A percentile compares a stretch with the other conserved stretches of the same genome.
phyloP scores from a whole-genome alignment of 2,329 filamentous ascomycete genomes.

The Talaromyces piceae region DNA sequence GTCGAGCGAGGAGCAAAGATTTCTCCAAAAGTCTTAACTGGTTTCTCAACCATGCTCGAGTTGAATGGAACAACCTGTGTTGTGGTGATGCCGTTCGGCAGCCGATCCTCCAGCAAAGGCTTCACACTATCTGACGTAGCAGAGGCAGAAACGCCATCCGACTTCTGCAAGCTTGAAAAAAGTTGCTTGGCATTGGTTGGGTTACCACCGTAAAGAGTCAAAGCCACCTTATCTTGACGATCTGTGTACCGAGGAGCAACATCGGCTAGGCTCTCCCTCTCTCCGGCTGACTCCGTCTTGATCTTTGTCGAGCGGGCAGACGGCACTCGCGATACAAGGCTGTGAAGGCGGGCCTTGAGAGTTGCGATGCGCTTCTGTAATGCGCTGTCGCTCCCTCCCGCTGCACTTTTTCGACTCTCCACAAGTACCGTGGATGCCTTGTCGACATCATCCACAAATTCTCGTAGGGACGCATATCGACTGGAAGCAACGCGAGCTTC shows the following conservation, averaged over 20 bases:
- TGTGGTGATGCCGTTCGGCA: slow-evolving; percentile 68
- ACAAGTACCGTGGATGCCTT: slow-evolving; percentile 30
- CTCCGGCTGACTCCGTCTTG: slow-evolving; percentile 29
- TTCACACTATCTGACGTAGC: slow-evolving; percentile 24
- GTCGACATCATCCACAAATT: slow-evolving; percentile 37
- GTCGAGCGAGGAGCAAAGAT: slow-evolving; percentile 36
- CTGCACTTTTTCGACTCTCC: slow-evolving; percentile 25
- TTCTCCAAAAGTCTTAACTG: slow-evolving; percentile 37
- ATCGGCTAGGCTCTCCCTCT: slow-evolving; percentile 19
- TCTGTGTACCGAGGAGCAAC: slow-evolving; percentile 20
- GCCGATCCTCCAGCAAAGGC: slow-evolving; percentile 52
- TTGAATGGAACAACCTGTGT: slow-evolving; percentile 56
- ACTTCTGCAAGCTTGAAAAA: slow-evolving; percentile 73
- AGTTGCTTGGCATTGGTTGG: slow-evolving; percentile 68
- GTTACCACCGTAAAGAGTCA: slow-evolving; percentile 66
- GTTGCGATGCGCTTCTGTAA: slow-evolving; percentile 41
- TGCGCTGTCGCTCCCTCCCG: slow-evolving; percentile 21
- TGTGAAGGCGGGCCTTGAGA: slow-evolving; percentile 58
- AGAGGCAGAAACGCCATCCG: slow-evolving; percentile 24
- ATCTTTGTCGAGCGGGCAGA: slow-evolving; percentile 36
- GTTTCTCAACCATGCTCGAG: slow-evolving; percentile 20
- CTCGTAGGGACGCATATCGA: slow-evolving; percentile 34
- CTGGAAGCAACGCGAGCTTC: slow-evolving; percentile 31
- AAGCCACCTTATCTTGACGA: slow-evolving; percentile 50
- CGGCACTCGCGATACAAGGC: slow-evolving; percentile 56